phyloP scores from a whole-genome alignment of 2,329 filamentous ascomycete species.

The Sclerotiophoma versabilis region DNA sequence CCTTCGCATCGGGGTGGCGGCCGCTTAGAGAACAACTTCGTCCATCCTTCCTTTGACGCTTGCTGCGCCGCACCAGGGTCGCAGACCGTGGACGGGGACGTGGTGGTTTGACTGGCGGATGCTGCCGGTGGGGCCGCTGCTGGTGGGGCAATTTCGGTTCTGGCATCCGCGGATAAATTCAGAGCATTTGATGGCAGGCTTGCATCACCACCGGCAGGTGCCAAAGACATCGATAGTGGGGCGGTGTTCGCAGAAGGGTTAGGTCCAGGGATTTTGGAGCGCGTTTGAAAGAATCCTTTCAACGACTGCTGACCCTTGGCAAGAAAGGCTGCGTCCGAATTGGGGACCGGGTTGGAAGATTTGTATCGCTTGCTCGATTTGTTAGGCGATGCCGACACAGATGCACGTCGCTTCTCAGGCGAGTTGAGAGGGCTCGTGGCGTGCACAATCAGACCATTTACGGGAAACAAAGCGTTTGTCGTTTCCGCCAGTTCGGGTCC shows the following conservation, averaged over 20 bases:
- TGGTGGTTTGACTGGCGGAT: conserved; percentile 5
- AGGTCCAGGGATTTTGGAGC: conserved; percentile 40
- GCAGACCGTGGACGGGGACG: conserved; percentile 15
- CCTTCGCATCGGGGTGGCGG: conserved; percentile 78
- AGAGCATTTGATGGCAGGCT: not conserved
- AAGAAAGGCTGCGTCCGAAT: conserved; percentile 31
- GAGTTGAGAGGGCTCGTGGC: conserved; percentile 29
- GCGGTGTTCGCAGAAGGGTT: conserved; percentile 5
- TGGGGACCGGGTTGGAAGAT: conserved; percentile 35
- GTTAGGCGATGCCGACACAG: conserved; percentile 26
- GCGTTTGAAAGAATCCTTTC: conserved; percentile 73
- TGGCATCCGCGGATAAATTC: conserved; percentile 6
- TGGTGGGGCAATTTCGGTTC: conserved; percentile 7
- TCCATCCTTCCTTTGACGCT: conserved; percentile 79
- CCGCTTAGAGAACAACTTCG: conserved; percentile 79
- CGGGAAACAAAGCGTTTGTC: conserved; percentile 23
- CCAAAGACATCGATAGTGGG: conserved; percentile 2
- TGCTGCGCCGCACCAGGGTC: conserved; percentile 61
- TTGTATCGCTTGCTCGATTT: conserved; percentile 60
- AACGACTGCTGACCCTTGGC: conserved; percentile 67
- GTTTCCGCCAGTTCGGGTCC: conserved; percentile 7
- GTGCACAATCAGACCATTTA: conserved; percentile 1
- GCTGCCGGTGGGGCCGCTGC: conserved; percentile 5
- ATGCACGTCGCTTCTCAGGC: conserved; percentile 41
- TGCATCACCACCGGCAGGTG: conserved; percentile 2